Evolutionary conservation across 129 eudicot genomes (phyloP).

Genomic region (Scalesia atractyloides): DNA sequence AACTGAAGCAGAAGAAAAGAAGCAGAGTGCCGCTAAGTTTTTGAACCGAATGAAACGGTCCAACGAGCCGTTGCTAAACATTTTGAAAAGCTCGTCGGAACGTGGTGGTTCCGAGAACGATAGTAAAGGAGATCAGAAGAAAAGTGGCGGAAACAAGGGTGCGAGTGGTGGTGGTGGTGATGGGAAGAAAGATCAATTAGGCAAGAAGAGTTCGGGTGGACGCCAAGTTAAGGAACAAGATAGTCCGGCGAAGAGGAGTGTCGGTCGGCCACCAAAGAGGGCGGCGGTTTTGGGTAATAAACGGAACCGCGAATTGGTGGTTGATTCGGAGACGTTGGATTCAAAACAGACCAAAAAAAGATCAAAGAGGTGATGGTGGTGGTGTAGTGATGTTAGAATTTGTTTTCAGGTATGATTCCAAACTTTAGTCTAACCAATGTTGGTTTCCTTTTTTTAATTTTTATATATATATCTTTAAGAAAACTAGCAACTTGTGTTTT

Average conservation of each 20-base stretch:
- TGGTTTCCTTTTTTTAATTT: conserved; percentile 22
- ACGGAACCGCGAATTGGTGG: conserved; percentile 45
- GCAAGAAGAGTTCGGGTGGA: conserved; percentile 31
- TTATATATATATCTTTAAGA: conserved; percentile 20
- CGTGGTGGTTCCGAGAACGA: conserved; percentile 37
- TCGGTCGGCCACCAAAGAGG: conserved; percentile 70
- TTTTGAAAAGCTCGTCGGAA: conserved; percentile 41
- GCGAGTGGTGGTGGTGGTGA: conserved; percentile 33
- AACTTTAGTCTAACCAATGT: conserved; percentile 33
- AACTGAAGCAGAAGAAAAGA: conserved; percentile 45
- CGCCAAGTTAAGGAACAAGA: conserved; percentile 48
- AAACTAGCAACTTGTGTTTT: conserved; percentile 24
- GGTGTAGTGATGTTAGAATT: conserved; percentile 25
- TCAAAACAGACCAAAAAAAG: conserved; percentile 62
- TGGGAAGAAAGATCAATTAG: conserved; percentile 42
- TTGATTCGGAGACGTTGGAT: conserved; percentile 40
- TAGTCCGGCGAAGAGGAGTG: conserved; percentile 51
- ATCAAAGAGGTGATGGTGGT: conserved; percentile 47
- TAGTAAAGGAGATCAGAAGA: conserved; percentile 33
- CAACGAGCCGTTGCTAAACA: conserved; percentile 37
- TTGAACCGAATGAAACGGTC: conserved; percentile 54
- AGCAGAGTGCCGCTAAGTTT: conserved; percentile 57
- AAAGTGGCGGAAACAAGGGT: conserved; percentile 40
- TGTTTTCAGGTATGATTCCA: conserved; percentile 35
- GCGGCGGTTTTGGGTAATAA: conserved; percentile 54